Evolutionary conservation across 306 rosid genomes (phyloP).

Genomic region (Prosopis cineraria): DNA sequence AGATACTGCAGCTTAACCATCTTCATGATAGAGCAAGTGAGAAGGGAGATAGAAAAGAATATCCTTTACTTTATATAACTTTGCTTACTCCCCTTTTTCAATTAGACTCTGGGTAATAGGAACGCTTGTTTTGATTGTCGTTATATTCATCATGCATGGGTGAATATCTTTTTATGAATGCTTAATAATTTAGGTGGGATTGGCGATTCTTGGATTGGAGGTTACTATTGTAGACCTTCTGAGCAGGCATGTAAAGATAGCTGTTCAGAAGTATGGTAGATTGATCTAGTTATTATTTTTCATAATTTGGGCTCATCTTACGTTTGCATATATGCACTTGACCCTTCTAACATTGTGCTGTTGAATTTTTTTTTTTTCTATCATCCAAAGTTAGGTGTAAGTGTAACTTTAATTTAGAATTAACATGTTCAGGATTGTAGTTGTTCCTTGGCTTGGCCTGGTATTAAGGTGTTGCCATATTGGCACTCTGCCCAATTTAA

Average conservation of each 20-base stretch:
- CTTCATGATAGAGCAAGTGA: conserved; percentile 89
- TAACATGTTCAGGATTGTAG: conserved; percentile 2
- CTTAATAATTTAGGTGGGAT: not conserved
- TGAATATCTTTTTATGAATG: conserved; percentile 12
- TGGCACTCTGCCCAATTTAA: not conserved
- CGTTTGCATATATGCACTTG: not conserved
- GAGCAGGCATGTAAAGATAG: conserved; percentile 24
- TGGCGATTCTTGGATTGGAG: conserved; percentile 22
- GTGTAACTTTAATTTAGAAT: not conserved
- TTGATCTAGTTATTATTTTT: not conserved
- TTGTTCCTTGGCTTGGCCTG: not conserved
- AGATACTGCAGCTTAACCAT: conserved; percentile 65
- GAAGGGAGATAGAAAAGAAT: conserved; percentile 86
- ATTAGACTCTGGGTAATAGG: conserved; percentile 14
- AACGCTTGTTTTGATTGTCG: conserved; percentile 20
- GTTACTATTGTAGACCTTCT: conserved; percentile 11
- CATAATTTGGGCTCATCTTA: not conserved
- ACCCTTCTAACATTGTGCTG: not conserved
- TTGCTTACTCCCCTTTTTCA: not conserved
- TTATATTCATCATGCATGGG: conserved; percentile 6
- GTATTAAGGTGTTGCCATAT: not conserved
- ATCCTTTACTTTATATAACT: conserved; percentile 65
- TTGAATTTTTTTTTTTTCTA: not conserved
- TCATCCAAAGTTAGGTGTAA: not conserved
- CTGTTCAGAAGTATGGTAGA: conserved; percentile 3